These are phyloP conservation scores for Microbotryum lychnidis-dioicae DNA, from an alignment of 1,284 basidiomycete genomes.

Conservation along the genomic window DNA sequence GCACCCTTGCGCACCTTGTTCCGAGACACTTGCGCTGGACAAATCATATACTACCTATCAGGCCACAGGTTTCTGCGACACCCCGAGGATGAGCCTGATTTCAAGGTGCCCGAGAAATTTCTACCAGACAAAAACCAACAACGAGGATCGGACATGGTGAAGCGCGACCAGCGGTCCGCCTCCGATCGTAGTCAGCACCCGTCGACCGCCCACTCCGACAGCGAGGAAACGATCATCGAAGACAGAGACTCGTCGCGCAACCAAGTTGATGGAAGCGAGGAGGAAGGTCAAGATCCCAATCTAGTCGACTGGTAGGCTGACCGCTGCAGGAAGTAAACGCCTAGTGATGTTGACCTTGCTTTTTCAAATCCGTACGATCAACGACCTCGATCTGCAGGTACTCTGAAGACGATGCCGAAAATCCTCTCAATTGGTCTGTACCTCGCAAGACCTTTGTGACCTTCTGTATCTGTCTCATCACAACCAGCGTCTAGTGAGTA, in stretches of 20 bases:
- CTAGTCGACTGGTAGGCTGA: constrained; percentile 3
- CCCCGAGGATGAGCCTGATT: constrained; percentile 5
- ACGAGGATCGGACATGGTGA: background rate
- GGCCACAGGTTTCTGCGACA: background rate
- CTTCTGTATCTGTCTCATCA: constrained; percentile 15
- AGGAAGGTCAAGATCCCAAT: background rate
- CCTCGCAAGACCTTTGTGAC: constrained; percentile 22
- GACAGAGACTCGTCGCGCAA: background rate
- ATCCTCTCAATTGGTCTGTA: constrained; percentile 13
- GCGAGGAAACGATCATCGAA: background rate
- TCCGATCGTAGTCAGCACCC: background rate
- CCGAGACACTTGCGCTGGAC: constrained; percentile 2
- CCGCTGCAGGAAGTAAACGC: too few relatives aligned
- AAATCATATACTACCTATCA: background rate
- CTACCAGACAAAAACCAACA: background rate
- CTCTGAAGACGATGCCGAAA: background rate
- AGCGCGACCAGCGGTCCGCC: background rate
- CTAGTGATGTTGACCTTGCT: background rate
- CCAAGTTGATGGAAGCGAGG: background rate
- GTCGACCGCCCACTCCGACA: background rate
- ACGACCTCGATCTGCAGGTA: background rate
- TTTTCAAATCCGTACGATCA: background rate
- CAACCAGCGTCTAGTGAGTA: constrained; percentile 16
- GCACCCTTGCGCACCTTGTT: background rate
- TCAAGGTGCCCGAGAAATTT: constrained; percentile 5